Evolutionary conservation across 371 early-diverging fungal species (phyloP).

Genomic region (Mucor piriformis): DNA sequence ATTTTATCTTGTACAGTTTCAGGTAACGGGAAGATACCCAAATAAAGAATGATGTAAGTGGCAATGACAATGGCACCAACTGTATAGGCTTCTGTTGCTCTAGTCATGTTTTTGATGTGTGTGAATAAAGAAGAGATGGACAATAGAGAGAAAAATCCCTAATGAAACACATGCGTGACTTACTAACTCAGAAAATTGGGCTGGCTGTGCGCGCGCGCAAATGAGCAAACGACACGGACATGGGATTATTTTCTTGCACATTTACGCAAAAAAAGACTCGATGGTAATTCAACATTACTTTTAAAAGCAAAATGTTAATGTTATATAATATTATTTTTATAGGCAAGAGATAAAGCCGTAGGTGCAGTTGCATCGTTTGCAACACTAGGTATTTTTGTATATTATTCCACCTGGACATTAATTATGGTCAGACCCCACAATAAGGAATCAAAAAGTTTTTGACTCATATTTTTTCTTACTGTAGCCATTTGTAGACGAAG

Average conservation of each 20-base stretch:
- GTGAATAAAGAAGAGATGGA: background rate
- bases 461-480: background rate
- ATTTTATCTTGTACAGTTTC: slow-evolving; percentile 59
- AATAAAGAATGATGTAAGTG: slow-evolving; percentile 53
- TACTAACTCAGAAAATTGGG: background rate
- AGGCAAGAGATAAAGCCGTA: slow-evolving; percentile 75
- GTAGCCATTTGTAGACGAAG: slow-evolving; percentile 91
- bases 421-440: slow-evolving; percentile 79
- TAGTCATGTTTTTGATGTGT: slow-evolving; percentile 47
- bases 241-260: too few relatives aligned
- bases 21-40: slow-evolving; percentile 60
- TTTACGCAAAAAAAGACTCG: too few relatives aligned
- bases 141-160: too few relatives aligned
- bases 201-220: too few relatives aligned
- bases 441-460: too few relatives aligned
- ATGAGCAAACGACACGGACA: slow-evolving; percentile 7
- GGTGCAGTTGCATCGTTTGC: slow-evolving; percentile 77
- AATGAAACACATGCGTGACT: slow-evolving; percentile 4
- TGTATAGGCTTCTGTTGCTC: slow-evolving; percentile 64
- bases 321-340: background rate
- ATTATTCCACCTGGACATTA: slow-evolving; percentile 91
- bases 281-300: too few relatives aligned
- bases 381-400: slow-evolving; percentile 74
- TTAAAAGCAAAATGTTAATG: too few relatives aligned
- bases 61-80: slow-evolving; percentile 44